Percentiles rank a stretch among this genome's conserved stretches.
Evolutionary conservation across 225 moss, liverwort and hornwort species (phyloP).

Genomic region (Antitrichia curtipendula): DNA sequence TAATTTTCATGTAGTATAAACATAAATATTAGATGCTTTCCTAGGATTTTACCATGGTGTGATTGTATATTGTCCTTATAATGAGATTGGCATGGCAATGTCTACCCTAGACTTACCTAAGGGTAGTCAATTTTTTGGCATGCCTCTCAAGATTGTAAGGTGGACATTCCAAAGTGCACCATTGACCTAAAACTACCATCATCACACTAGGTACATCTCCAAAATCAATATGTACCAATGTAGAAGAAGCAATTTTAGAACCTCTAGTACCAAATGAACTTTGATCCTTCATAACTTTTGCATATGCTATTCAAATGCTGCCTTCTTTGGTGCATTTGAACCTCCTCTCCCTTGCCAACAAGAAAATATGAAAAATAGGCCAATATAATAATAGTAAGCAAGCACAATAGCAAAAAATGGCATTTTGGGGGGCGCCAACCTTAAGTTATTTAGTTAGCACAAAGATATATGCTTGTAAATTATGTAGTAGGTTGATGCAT

Average conservation of each 20-base stretch:
- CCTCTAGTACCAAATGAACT: not conserved
- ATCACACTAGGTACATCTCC: not conserved
- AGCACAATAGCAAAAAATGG: not conserved
- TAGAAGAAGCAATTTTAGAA: not conserved
- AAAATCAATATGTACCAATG: not conserved
- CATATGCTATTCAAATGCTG: accelerated
- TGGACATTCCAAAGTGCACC: accelerated
- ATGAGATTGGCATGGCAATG: accelerated
- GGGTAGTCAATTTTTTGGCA: not conserved
- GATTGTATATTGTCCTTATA: not conserved
- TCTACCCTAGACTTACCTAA: accelerated
- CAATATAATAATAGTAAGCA: accelerated
- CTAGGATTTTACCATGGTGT: not conserved
- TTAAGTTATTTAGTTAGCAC: not conserved
- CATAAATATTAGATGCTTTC: not conserved
- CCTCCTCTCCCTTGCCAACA: not conserved
- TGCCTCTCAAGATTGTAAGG: accelerated
- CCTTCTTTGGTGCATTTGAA: accelerated
- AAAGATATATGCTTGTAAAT: too few species aligned
- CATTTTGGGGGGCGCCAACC: accelerated
- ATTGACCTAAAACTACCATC: accelerated
- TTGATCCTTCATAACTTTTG: not conserved
- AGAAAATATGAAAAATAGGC: not conserved
- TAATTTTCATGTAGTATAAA: too few species aligned
- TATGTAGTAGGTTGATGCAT: not conserved